Conservation (phyloP, 176 grass and related monocot genomes). For the Zea luxurians region DNA sequence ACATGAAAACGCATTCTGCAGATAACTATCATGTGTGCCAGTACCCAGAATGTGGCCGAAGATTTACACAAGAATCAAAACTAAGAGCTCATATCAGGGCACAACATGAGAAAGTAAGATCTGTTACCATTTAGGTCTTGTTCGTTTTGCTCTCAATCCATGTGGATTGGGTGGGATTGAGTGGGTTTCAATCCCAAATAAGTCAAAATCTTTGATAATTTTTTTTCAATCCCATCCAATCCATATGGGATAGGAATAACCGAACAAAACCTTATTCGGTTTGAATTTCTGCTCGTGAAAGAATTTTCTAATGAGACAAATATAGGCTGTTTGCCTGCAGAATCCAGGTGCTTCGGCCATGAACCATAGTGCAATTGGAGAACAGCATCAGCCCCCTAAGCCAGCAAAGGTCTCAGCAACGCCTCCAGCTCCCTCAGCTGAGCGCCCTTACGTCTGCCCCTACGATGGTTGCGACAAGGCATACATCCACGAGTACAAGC, state of each 20-base stretch:
- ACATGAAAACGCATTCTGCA: slow-evolving; percentile 87
- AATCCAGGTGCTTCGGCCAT: slow-evolving; percentile 33
- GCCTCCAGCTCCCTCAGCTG: slow-evolving; percentile 57
- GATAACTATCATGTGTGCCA: slow-evolving; percentile 94
- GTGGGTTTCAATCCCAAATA: too few relatives aligned
- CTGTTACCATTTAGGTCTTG: background rate
- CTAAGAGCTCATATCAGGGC: slow-evolving; percentile 79
- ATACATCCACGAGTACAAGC: slow-evolving; percentile 97
- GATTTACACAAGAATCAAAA: slow-evolving; percentile 90
- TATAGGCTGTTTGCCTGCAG: slow-evolving; percentile 39
- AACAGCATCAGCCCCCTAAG: slow-evolving; percentile 53
- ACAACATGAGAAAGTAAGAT: slow-evolving; percentile 80
- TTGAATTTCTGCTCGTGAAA: background rate
- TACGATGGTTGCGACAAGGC: slow-evolving; percentile 83
- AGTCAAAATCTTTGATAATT: too few relatives aligned
- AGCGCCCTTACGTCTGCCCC: slow-evolving; percentile 82
- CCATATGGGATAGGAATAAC: too few relatives aligned
- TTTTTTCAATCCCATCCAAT: too few relatives aligned
- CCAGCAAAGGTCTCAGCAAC: slow-evolving; percentile 42
- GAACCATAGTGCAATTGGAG: slow-evolving; percentile 42
- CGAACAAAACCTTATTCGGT: background rate
- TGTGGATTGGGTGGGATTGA: too few relatives aligned
- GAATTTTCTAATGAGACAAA: background rate
- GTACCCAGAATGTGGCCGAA: slow-evolving; percentile 77
- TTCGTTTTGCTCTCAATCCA: too few relatives aligned